Conservation (phyloP, 1,139 yeast species). For the Fermentozyma sake region DNA sequence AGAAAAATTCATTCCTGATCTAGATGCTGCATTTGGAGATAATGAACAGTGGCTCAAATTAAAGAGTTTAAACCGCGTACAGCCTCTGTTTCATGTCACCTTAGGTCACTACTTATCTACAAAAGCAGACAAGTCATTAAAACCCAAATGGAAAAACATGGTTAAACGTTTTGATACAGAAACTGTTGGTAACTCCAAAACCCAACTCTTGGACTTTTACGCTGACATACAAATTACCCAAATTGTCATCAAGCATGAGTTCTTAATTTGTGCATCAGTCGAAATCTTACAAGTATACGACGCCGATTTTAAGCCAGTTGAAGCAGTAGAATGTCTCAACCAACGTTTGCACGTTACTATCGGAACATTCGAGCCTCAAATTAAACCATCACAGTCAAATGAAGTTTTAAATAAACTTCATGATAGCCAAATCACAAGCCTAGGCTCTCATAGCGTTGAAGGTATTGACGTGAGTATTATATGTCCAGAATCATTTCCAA, state of each 20-base stretch:
- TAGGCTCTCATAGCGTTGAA: background rate
- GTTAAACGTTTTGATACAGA: constrained; percentile 8
- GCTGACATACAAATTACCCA: constrained; percentile 39
- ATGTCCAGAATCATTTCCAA: constrained; percentile 5
- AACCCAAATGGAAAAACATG: constrained; percentile 20
- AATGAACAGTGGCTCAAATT: constrained; percentile 26
- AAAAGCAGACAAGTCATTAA: constrained; percentile 19
- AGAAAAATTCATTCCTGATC: constrained; percentile 2
- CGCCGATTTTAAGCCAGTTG: constrained; percentile 13
- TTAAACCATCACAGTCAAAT: constrained; percentile 43
- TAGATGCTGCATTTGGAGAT: constrained; percentile 9
- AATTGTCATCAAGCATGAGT: constrained; percentile 46
- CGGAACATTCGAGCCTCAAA: constrained; percentile 50
- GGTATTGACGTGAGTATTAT: constrained; percentile 4
- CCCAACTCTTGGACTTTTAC: constrained; percentile 11
- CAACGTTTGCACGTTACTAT: constrained; percentile 68
- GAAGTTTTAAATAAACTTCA: constrained; percentile 11
- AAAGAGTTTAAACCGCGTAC: constrained; percentile 37
- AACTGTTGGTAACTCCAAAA: constrained; percentile 7
- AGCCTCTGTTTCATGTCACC: constrained; percentile 71
- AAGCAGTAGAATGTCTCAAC: constrained; percentile 33
- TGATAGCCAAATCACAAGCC: background rate
- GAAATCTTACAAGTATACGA: constrained; percentile 27
- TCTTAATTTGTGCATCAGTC: constrained; percentile 56
- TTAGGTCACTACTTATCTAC: constrained; percentile 50